Percentiles rank a stretch among this genome's conserved stretches.
Conservation (phyloP, 108 stramenopile genomes). For the Parietichytrium sp. region DNA sequence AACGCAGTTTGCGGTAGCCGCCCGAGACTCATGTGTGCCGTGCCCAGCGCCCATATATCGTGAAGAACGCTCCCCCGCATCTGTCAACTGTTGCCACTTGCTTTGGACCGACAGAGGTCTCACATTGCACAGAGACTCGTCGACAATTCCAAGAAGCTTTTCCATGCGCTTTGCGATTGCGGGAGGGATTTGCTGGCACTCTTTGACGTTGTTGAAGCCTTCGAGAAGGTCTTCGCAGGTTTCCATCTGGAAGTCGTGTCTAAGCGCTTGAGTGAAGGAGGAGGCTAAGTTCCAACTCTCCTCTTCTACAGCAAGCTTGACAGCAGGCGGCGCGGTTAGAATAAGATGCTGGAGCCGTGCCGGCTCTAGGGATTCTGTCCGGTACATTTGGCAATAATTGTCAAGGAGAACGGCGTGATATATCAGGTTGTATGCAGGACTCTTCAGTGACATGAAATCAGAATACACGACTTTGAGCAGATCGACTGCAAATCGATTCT, state of each 20-base stretch:
- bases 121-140: not conserved
- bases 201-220: not conserved
- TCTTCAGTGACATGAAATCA: too few species aligned
- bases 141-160: not conserved
- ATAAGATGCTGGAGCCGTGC: not conserved
- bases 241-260: not conserved
- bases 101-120: not conserved
- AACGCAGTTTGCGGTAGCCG: too few species aligned
- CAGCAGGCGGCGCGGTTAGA: not conserved
- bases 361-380: too few species aligned
- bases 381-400: too few species aligned
- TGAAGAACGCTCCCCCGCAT: too few species aligned
- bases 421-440: too few species aligned
- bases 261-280: not conserved
- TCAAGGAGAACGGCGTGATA: too few species aligned
- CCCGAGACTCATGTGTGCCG: too few species aligned
- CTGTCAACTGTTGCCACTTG: not conserved
- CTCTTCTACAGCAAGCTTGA: constrained; percentile 2
- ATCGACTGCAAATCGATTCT: too few species aligned
- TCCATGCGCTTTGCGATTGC: not conserved
- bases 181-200: not conserved
- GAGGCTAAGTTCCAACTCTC: not conserved
- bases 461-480: too few species aligned
- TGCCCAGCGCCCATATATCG: too few species aligned
- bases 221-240: not conserved